Base-by-base conservation (phyloP, 495 filamentous ascomycete species). In the Penicillium goetzii region DNA sequence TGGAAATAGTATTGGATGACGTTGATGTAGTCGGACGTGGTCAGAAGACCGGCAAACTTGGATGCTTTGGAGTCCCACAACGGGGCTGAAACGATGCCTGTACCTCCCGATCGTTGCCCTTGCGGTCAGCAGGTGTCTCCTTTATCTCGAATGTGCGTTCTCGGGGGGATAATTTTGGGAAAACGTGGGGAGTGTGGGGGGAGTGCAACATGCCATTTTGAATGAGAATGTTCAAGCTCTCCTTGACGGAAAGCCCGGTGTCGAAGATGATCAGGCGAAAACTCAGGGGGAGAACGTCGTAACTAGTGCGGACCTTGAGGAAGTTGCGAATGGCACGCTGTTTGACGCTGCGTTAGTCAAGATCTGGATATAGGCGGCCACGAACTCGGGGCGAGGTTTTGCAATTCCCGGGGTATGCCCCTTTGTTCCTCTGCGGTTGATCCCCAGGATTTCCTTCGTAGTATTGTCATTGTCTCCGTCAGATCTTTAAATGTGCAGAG, bases 1-100 rank as follows among this genome's bases (percentile, higher is more conserved):
- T 98, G 94, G 88, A 95, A 98, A 80, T 98, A 98, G 76, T 98
- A 99, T 78, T 98, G 96, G 57, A 99, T 96, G 59, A 99, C 90
- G 74, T 99, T 99, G 81, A 99, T 82, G 75, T 95, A 99, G 76
- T 99, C 95, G 64, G 92, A 95, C 51, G 92, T 96, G 23, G 95
- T 98, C 70, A 99, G 84, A 26, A 98, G 83, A 55, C 95, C 95
- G 26, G 96, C 95, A 73, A 98, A 99, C 25, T 89, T 92, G 28
- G 93, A 97, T 5, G 89, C 90, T 59, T 91, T 91, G 34, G 93
- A 97, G 77, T 99, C 95, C 95, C 95, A 99, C 65, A 99, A 83
- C 28, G 95, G 95, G 25, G 95, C 95, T 45, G 95, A 99, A 50
- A 99, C 95, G 76, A 99, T 98, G 73, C 93, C 95, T 97, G 74